Conservation (phyloP, 768 basidiomycete genomes). For the Guyanaporus albipodus region DNA sequence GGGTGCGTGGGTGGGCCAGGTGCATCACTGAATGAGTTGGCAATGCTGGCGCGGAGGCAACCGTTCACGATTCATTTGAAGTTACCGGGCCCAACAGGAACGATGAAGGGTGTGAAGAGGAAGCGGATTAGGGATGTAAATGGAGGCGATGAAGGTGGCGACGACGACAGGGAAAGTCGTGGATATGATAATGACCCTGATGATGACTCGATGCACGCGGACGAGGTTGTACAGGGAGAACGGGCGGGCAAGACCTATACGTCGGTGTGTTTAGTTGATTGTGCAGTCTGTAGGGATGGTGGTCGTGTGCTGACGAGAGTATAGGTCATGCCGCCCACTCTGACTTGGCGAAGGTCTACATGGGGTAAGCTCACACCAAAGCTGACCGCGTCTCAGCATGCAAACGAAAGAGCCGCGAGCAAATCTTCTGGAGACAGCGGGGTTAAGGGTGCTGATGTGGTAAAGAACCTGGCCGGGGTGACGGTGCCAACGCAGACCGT, state of each 20-base stretch:
- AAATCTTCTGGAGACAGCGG: neutral
- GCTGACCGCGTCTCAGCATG: neutral
- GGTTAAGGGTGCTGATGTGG: no score
- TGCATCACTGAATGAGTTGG: conserved; percentile 18
- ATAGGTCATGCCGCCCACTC: neutral
- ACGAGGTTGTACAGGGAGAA: neutral
- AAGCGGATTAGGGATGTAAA: conserved; percentile 3
- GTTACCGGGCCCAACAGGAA: conserved; percentile 6
- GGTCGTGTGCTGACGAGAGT: neutral
- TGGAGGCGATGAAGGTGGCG: neutral
- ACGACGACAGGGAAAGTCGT: neutral
- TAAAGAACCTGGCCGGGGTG: no score
- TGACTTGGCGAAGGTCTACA: neutral
- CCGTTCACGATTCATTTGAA: conserved; percentile 9
- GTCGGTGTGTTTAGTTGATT: no score
- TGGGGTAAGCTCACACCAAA: neutral
- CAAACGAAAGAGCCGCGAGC: neutral
- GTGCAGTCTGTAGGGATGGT: no score
- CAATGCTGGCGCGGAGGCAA: conserved; percentile 11
- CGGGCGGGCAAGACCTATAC: no score
- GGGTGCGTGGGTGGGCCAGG: conserved; percentile 16
- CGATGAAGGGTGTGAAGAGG: conserved; percentile 12
- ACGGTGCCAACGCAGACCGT: no score
- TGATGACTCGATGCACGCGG: neutral
- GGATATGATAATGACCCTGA: no score